Base-by-base conservation (phyloP, 305 asterid species). In the Solanum hybrid region DNA sequence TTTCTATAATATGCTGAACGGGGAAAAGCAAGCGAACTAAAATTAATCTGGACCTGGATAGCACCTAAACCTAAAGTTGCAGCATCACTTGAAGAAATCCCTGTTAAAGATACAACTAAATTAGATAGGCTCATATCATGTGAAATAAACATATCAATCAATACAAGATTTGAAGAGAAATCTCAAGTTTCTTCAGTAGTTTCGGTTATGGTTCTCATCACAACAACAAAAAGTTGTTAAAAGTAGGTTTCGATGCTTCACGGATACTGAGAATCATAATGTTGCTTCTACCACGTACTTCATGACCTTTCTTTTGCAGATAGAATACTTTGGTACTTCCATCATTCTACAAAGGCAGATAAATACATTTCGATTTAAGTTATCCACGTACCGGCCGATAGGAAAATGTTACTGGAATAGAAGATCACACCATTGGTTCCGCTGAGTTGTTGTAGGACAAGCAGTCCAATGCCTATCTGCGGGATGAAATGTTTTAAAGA, bases 341-440 rank as follows among this genome's bases (percentile, higher is more conserved):
- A 29, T 28, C 69, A 74, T 75, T 88, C 61, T 7, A 37, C 31
- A 57, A 46, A 51, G 51, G 74, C 10, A 77, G 75, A 88, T 14
- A 75, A 37, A 20, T 88, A 51, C 24, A 88, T 36, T 80, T 22
- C 78, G 36, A 29, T 14, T 71, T 18, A 83, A 31, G 39, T 83
- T 16, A 88, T 89, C 77, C 20, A 90, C 95, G 16, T 91, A 97
- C 99, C 99, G 71, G 98, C 98, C 79, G 99, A 94, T 92, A 92
- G 94, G 84, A 97, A 97, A 92, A 96, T 97, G 86, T 94, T 94
- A 14, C 95, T 92, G 90, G 99, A 95, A 92, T 97, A 97, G 94
- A 97, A 97, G 89, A 97, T 92, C 84, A 97, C 98, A 71, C 98
- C 99, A 81, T 97, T 97, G 29, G 94, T 93, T 89, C 98, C 99